Conservation (phyloP, 2,329 filamentous ascomycete species). For the Fusarium kyushuense region DNA sequence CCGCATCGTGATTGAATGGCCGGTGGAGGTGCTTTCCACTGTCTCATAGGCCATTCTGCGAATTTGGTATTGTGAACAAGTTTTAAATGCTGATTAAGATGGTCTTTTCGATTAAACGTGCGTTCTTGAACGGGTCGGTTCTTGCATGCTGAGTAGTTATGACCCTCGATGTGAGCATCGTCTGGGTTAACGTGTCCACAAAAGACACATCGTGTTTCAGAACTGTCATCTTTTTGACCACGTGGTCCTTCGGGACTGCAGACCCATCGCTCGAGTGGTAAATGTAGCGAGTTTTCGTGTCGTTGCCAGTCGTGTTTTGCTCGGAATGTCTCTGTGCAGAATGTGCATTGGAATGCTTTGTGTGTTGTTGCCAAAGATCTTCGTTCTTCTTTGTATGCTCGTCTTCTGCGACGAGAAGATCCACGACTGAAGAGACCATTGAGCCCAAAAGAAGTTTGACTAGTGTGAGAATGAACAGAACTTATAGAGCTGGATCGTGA, state of each 20-base stretch:
- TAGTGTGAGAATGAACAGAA: conserved; percentile 36
- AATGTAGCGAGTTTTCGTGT: conserved; percentile 62
- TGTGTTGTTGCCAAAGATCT: conserved; percentile 22
- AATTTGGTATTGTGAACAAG: conserved; percentile 58
- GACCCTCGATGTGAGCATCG: conserved; percentile 51
- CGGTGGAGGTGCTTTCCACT: conserved; percentile 55
- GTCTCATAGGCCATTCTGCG: conserved; percentile 43
- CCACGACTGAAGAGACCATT: conserved; percentile 33
- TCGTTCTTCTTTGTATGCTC: conserved; percentile 36
- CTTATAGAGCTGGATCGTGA: conserved; percentile 36
- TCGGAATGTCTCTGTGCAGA: conserved; percentile 60
- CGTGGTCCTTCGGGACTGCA: conserved; percentile 54
- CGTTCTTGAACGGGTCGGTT: conserved; percentile 61
- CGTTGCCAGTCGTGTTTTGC: conserved; percentile 61
- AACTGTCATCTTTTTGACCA: conserved; percentile 53
- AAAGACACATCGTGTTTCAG: conserved; percentile 52
- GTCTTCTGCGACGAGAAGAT: conserved; percentile 30
- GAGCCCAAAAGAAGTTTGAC: conserved; percentile 28
- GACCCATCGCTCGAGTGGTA: conserved; percentile 60
- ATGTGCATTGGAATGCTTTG: conserved; percentile 57
- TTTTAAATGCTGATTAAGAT: conserved; percentile 57
- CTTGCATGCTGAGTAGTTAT: conserved; percentile 60
- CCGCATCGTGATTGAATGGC: conserved; percentile 56
- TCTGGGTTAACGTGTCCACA: conserved; percentile 52
- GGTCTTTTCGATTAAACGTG: conserved; percentile 59